Conservation (phyloP, 768 basidiomycete species). For the Rubroboletus pulcherrimus region DNA sequence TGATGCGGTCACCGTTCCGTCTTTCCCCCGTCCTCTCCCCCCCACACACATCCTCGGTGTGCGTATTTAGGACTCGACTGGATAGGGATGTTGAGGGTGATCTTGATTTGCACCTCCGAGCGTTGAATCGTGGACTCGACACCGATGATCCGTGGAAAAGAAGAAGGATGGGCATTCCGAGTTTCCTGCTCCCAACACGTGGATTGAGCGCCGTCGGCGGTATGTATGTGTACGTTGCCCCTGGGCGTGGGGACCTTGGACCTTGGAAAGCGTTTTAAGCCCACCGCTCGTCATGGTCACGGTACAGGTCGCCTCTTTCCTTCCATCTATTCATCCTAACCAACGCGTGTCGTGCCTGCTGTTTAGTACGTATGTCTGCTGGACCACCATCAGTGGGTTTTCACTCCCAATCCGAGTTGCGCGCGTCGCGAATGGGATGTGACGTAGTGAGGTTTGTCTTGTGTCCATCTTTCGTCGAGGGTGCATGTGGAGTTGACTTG, state of each 20-base stretch:
- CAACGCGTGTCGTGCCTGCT: neutral
- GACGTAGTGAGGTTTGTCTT: conserved; percentile 5
- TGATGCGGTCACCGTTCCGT: neutral
- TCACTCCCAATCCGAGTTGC: neutral
- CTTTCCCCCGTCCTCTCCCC: neutral
- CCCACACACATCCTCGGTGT: neutral
- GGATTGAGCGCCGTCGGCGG: conserved; percentile 5
- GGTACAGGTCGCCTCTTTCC: neutral
- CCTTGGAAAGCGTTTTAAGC: conserved; percentile 7
- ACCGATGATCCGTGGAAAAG: neutral
- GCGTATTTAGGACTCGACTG: neutral
- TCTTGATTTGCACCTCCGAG: conserved; percentile 1
- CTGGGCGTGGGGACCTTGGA: neutral
- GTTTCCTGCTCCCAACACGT: conserved; percentile 9
- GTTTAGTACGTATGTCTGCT: conserved; percentile 5
- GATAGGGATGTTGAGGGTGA: neutral
- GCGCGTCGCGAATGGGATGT: neutral
- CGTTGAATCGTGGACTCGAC: neutral
- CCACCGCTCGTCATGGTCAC: neutral
- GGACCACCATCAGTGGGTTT: neutral
- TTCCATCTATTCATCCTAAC: neutral
- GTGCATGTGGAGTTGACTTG: neutral
- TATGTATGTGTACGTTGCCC: neutral
- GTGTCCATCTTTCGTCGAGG: neutral
- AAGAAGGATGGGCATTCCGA: conserved; percentile 7